Evolutionary conservation across 2,329 filamentous ascomycete genomes (phyloP).

Genomic region (Penicillium sp.): DNA sequence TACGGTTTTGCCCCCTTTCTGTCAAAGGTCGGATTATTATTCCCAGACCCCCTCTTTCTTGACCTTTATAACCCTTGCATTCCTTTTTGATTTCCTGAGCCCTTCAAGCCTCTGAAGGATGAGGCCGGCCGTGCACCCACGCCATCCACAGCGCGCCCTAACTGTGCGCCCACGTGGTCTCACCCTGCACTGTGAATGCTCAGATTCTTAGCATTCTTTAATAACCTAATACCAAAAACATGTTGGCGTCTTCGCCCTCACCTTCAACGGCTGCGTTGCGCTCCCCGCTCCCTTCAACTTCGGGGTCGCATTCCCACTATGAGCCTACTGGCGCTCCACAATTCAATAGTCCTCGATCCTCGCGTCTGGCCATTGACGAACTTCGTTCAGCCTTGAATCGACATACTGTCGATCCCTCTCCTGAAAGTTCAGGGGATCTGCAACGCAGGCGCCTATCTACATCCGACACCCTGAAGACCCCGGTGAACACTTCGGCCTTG

Average conservation of each 20-base stretch:
- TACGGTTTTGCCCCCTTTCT: not conserved
- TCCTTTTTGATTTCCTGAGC: not conserved
- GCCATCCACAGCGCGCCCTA: slow-evolving; percentile 32
- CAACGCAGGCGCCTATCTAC: slow-evolving; percentile 36
- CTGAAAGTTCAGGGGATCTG: slow-evolving; percentile 35
- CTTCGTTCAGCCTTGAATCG: slow-evolving; percentile 40
- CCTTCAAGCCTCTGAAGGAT: slow-evolving; percentile 23
- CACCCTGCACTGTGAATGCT: slow-evolving; percentile 27
- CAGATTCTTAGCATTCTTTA: slow-evolving; percentile 20
- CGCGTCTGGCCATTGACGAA: slow-evolving; percentile 41
- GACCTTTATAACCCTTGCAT: not conserved
- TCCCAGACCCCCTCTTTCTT: not conserved
- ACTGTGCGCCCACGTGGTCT: slow-evolving; percentile 41
- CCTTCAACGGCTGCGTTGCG: slow-evolving; percentile 40
- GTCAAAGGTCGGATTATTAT: slow-evolving; percentile 1
- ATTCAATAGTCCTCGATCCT: slow-evolving; percentile 35
- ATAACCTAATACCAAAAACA: slow-evolving; percentile 15
- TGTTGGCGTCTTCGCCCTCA: slow-evolving; percentile 45
- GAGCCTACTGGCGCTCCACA: slow-evolving; percentile 30
- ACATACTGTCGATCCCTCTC: slow-evolving; percentile 38
- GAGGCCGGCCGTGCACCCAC: slow-evolving; percentile 33
- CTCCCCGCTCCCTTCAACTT: slow-evolving; percentile 23
- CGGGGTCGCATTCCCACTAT: slow-evolving; percentile 29
- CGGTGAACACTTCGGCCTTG: slow-evolving; percentile 12
- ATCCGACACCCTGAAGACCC: slow-evolving; percentile 8